Percentiles rank a stretch among this genome's conserved stretches.
Conservation (phyloP, 2,329 filamentous ascomycete genomes). For the Geosmithia putterillii region DNA sequence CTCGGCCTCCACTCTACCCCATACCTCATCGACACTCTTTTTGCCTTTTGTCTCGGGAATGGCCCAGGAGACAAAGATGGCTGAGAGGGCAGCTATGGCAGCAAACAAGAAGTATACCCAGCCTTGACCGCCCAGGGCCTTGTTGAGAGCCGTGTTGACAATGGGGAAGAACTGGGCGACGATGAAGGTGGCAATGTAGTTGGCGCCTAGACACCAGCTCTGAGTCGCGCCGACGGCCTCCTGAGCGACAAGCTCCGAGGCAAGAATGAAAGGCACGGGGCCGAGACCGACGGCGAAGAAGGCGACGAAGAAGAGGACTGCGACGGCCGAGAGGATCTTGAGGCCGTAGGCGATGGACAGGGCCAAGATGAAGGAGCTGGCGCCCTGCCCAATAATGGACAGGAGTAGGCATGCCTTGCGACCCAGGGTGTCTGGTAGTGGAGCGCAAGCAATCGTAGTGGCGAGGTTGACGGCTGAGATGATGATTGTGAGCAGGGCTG, state of each 20-base stretch:
- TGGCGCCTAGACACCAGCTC: constrained; percentile 74
- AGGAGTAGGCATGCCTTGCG: constrained; percentile 75
- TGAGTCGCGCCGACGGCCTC: constrained; percentile 89
- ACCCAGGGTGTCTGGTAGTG: constrained; percentile 76
- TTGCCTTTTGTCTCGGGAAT: constrained; percentile 88
- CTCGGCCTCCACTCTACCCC: constrained; percentile 45
- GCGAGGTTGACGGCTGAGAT: constrained; percentile 80
- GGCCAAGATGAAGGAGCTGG: constrained; percentile 64
- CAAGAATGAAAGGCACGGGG: constrained; percentile 88
- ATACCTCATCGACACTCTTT: constrained; percentile 78
- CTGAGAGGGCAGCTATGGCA: constrained; percentile 55
- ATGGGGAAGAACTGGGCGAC: constrained; percentile 94
- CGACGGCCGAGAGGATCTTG: constrained; percentile 66
- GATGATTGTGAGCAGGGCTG: constrained; percentile 72
- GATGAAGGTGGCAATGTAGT: constrained; percentile 82
- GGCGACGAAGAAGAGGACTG: constrained; percentile 75
- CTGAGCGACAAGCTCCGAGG: constrained; percentile 78
- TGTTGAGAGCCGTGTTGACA: constrained; percentile 61
- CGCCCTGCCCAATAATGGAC: constrained; percentile 76
- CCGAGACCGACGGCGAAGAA: constrained; percentile 87
- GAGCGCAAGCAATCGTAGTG: constrained; percentile 70
- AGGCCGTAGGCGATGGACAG: constrained; percentile 64
- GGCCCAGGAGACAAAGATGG: constrained; percentile 55
- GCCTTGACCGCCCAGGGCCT: constrained; percentile 52
- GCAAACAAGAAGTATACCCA: constrained; percentile 92